Evolutionary conservation across 176 grass and related monocot species (phyloP).

Genomic region (Oryza longistaminata): DNA sequence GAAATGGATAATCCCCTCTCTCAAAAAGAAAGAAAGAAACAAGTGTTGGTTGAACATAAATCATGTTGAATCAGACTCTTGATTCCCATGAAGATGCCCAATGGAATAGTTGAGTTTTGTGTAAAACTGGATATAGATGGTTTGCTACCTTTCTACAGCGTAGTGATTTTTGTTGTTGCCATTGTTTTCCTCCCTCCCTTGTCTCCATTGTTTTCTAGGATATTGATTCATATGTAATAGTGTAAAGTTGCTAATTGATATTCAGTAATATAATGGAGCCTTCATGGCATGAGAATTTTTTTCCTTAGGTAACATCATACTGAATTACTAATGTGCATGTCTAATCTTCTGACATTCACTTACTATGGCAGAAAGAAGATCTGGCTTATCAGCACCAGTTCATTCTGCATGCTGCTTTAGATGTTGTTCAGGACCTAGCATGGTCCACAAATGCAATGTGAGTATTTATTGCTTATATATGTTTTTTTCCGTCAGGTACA

Average conservation of each 20-base stretch:
- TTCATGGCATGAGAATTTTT: not conserved
- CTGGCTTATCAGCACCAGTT: slow-evolving; percentile 84
- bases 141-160: not conserved
- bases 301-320: not conserved
- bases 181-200: not conserved
- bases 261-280: not conserved
- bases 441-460: slow-evolving; percentile 94
- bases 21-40: not conserved
- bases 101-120: not conserved
- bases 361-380: slow-evolving; percentile 74
- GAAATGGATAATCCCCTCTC: not conserved
- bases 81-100: not conserved
- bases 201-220: not conserved
- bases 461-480: slow-evolving; percentile 24
- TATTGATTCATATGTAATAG: not conserved
- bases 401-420: slow-evolving; percentile 87
- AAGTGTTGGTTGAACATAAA: slow-evolving; percentile 2
- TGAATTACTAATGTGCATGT: slow-evolving; percentile 14
- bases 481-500: not conserved
- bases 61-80: not conserved
- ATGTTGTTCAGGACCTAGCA: slow-evolving; percentile 89
- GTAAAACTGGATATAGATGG: not conserved
- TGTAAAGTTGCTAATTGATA: not conserved
- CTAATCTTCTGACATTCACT: slow-evolving; percentile 31
- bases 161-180: not conserved